phyloP scores from a whole-genome alignment of 202 grass and related monocot species.

The Elaeis oleifera region DNA sequence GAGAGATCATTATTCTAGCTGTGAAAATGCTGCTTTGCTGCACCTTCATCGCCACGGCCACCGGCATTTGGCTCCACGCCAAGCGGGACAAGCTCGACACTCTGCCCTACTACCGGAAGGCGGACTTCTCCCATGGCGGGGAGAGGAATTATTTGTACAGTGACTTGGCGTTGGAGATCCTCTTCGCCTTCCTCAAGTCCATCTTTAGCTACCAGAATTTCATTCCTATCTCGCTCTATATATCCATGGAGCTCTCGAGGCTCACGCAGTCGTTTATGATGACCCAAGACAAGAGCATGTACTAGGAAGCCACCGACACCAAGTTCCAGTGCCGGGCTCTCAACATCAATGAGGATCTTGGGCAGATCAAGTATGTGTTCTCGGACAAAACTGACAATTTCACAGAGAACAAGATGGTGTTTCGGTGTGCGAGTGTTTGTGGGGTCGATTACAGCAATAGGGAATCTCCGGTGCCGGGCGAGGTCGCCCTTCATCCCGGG shows the following conservation, averaged over 20 bases:
- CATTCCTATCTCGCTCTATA: constrained; percentile 76
- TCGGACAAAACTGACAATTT: constrained; percentile 87
- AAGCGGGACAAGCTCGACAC: constrained; percentile 34
- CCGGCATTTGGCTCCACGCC: constrained; percentile 55
- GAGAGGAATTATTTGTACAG: constrained; percentile 45
- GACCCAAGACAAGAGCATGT: constrained; percentile 67
- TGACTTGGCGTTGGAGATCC: constrained; percentile 45
- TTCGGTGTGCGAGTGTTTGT: constrained; percentile 54
- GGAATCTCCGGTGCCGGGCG: too few species aligned
- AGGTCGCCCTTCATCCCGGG: too few species aligned
- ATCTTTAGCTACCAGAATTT: constrained; percentile 76
- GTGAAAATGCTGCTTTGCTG: constrained; percentile 55
- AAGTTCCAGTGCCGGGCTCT: constrained; percentile 78
- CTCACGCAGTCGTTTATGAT: constrained; percentile 75
- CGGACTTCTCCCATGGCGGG: constrained; percentile 20
- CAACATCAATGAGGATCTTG: constrained; percentile 96
- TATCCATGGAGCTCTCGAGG: constrained; percentile 85
- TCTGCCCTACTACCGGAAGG: constrained; percentile 62
- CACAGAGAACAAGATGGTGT: constrained; percentile 84
- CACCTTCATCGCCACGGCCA: constrained; percentile 35
- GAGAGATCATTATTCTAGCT: constrained; percentile 77
- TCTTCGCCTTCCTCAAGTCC: constrained; percentile 58
- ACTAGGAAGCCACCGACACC: constrained; percentile 34
- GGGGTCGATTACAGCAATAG: constrained; percentile 48
- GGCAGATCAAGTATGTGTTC: constrained; percentile 85